phyloP scores from a whole-genome alignment of 768 basidiomycete genomes.

The Filobasidium floriforme region DNA sequence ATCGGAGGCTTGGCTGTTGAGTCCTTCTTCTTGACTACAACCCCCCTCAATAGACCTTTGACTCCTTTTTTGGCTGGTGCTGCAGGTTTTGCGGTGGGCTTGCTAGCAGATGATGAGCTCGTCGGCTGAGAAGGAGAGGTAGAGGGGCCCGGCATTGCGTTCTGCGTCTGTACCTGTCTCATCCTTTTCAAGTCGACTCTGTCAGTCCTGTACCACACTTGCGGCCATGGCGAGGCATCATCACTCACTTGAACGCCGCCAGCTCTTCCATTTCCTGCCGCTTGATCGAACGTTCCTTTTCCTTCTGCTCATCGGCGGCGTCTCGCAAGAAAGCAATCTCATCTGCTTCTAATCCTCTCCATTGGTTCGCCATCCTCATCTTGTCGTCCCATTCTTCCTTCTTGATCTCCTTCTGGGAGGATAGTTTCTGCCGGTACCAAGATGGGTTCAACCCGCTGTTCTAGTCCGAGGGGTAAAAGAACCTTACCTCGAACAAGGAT shows the following conservation, averaged over 20 bases:
- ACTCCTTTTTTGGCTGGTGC: conserved; percentile 30
- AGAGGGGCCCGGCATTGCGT: conserved; percentile 19
- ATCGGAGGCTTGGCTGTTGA: conserved; percentile 21
- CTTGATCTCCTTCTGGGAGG: conserved; percentile 37
- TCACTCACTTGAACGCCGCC: conserved; percentile 38
- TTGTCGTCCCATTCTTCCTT: conserved; percentile 48
- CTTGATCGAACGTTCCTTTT: conserved; percentile 32
- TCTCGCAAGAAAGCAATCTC: conserved; percentile 45
- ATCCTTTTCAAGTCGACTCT: conserved; percentile 1
- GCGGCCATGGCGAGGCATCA: not conserved
- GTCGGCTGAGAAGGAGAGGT: conserved; percentile 16
- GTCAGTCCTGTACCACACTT: conserved; percentile 15
- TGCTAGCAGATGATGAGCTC: conserved; percentile 14
- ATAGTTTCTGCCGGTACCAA: conserved; percentile 3
- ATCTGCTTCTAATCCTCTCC: conserved; percentile 46
- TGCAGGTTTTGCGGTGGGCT: conserved; percentile 21
- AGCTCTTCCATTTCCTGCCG: conserved; percentile 40
- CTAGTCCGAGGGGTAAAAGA: not conserved
- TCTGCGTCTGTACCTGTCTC: conserved; percentile 24
- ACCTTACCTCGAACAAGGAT: conserved; percentile 43
- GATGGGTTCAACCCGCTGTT: not conserved
- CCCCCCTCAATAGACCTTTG: conserved; percentile 40
- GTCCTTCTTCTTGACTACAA: conserved; percentile 43
- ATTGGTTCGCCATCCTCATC: conserved; percentile 48
- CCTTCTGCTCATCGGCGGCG: conserved; percentile 32